Evolutionary conservation across 306 rosid genomes (phyloP), one percentile per base, ranked within the genome.

Genomic region (Cucumis cinereus): DNA sequence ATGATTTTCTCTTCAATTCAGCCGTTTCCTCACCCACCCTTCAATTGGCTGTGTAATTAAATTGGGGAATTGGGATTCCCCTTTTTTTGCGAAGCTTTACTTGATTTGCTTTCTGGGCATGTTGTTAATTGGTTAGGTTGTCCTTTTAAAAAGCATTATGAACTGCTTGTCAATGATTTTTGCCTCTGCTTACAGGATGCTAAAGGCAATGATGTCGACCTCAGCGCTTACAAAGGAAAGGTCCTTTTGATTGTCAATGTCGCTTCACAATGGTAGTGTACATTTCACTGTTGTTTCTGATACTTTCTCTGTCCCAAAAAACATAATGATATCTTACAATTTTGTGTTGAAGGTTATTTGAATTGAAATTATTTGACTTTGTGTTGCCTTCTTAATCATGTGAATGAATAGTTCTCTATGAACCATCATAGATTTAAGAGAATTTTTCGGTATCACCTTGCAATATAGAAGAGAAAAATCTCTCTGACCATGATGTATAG

Each of bases 201-300:
- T n/a, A 90, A 10, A 84, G 97, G 93, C 67, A 92, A 88, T 1
- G 95, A 92, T 81, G 90, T 94, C 77, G 89, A 92, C 79, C 97
- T 94, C 67, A 87, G 93, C 70, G 75, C 54, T 57, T 94, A 90
- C 92, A 92, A 92, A 79, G 99, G 99, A 62, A 94, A 94, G 84
- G 90, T 57, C 55, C 95, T 94, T 56, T 64, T 94, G 77, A 87
- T 94, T 81, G 99, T 94, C 87, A 94, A 94, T 58, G 99, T 94
- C 72, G 99, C 99, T 49, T 94, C 99, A 1, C 96, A 94, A 77
- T 94, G 99, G 99, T 94, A 88, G 57, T 8, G 53, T 23, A 33
- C 76, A 7, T 40, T 23, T 20, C 78, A 7, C 14, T 10, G 74
- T 79, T 36, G 23, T 66, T 3, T 20, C n/a, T 58, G 15, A 67